Evolutionary conservation across 225 moss, liverwort and hornwort species (phyloP).

Genomic region (Anthoceros angustus): DNA sequence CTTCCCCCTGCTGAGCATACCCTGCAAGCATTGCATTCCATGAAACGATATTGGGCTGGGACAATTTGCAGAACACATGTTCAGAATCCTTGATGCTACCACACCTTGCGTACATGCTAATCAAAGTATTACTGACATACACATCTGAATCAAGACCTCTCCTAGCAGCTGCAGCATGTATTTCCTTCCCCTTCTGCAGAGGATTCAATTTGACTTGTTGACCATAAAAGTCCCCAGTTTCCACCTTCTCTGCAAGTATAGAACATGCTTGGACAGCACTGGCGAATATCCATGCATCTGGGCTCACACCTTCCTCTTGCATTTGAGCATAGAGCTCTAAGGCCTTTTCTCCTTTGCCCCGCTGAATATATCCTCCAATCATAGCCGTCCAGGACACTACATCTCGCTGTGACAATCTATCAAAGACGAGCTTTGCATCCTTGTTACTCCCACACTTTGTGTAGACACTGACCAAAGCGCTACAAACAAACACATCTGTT

Average conservation of each 20-base stretch:
- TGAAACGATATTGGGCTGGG: neutral
- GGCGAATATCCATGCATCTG: neutral
- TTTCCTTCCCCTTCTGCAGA: neutral
- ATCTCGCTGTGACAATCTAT: neutral
- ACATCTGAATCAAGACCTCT: neutral
- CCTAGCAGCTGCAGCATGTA: neutral
- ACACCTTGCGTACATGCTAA: neutral
- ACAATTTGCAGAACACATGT: neutral
- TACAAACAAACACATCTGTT: neutral
- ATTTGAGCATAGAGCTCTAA: neutral
- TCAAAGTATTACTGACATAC: neutral
- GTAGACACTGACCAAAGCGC: neutral
- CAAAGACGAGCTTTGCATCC: neutral
- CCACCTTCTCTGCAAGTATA: neutral
- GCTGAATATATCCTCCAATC: neutral
- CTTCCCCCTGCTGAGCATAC: neutral
- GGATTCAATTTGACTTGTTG: neutral
- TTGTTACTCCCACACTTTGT: neutral
- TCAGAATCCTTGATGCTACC: neutral
- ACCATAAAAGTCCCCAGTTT: neutral
- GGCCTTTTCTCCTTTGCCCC: neutral
- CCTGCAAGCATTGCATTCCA: neutral
- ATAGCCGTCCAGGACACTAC: slow-evolving; percentile 2
- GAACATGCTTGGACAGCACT: neutral
- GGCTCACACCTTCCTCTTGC: neutral